Base-by-base conservation (phyloP, 2,329 filamentous ascomycete species). In the Penicillium sp. region DNA sequence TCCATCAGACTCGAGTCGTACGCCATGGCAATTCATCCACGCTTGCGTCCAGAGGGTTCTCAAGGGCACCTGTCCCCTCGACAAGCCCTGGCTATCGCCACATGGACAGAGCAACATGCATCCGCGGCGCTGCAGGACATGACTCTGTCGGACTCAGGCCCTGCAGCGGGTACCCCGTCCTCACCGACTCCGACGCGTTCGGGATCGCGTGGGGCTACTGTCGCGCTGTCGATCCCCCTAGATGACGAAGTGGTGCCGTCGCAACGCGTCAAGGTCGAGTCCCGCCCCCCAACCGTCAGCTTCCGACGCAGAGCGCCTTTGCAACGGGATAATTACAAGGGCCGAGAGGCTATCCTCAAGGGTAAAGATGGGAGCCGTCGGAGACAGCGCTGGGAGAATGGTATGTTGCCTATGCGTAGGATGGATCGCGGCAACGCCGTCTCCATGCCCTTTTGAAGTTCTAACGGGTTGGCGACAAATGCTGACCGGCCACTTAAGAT, bases 361-460 rank as follows among this genome's bases (percentile, higher is more conserved):
- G 92, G 92, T 49, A 95, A 95, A 60, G 90, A 96, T 70, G 92
- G 92, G 29, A 92, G 83, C 61, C 81, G 92, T 30, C 84, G 92
- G 63, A 80, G 92, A 41, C 85, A 92, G 61, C 80, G 92, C 48
- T 97, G 91, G 90, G 93, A 99, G 76, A 99, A 97, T 70, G 88
- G 89, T 95, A 79, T 57, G 72, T 62, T 37, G 31, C 49, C 39
- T 29, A 27, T 22, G 19, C 14, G 28, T 25, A 18, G 39, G 35
- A 18, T 28, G 22, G 14, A 14, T 42, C n/a, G 30, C 29, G 13
- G 30, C 34, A 30, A 10, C 41, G 10, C 33, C 39, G 25, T 22
- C 5, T 25, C 35, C n/a, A 19, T 35, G 18, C 27, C 19, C 35
- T 28, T 19, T 29, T 14, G 16, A 14, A 6, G 19, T 33, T n/a